Evolutionary conservation across 345 rosid genomes (phyloP), one percentile per base, ranked within the genome.

Genomic region (Euphorbia peplus): DNA sequence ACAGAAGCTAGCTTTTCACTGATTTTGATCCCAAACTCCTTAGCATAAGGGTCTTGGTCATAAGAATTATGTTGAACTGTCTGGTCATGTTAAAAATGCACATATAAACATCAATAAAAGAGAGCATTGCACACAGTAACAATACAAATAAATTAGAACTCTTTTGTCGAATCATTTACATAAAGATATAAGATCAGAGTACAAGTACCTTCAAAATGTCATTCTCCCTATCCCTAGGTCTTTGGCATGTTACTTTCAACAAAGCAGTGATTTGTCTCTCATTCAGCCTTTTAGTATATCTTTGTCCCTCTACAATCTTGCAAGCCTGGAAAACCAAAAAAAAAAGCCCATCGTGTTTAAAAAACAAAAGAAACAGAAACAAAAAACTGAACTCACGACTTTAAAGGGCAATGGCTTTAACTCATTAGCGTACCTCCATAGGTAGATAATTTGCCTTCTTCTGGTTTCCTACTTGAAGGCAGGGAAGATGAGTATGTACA

Each of bases 391-490:
- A n/a, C 29, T 14, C 47, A 67, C 21, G n/a, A 24, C 1, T 63
- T 21, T 54, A 29, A 39, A 39, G 18, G 15, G 59, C 14, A 30
- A 37, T 18, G 41, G 48, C 25, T 28, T 26, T 13, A 32, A 28
- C 32, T 48, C 30, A 22, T 22, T 15, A 32, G 24, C 64, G 16
- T 55, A 95, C 99, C 93, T 95, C 99, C 99, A 95, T 87, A n/a
- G 99, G 99, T 72, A 95, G 83, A 81, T 95, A 95, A 70, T 90
- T 95, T 29, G 98, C 97, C 81, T 92, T 95, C 79, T 86, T 90
- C 70, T 95, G 97, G 83, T 92, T 95, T 74, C 99, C 99, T 48
- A 95, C 99, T 85, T 90, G 96, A 77, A 95, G 98, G 72, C 98
- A 95, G 9, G 99, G 99, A 57, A 95, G 81, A 85, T 95, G 98